Evolutionary conservation across 768 basidiomycete genomes (phyloP), one percentile per base, ranked within the genome.

Genomic region (Suillus cothurnatus): DNA sequence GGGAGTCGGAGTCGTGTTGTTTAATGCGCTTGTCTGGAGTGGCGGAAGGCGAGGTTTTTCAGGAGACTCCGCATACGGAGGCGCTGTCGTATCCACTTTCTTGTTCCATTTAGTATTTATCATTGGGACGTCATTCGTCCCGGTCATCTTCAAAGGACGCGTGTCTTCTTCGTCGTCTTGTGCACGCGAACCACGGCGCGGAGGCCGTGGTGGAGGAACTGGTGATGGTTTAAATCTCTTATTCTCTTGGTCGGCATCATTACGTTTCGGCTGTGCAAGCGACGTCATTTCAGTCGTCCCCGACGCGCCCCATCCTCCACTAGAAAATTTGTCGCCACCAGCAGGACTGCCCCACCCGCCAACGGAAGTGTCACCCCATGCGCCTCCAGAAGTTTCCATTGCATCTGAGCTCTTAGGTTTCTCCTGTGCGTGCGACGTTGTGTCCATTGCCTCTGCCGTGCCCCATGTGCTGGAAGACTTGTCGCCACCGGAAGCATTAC

Each of bases 51-150:
- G 39, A 59, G 39, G 26, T 59, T 21, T 41, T 28, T 41, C 57
- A 28, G 23, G 17, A 19, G 28, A 4, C 58, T 28, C 58, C 39
- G 1, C 19, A 59, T 21, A 19, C 12, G 28, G 12, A 6, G 39
- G 26, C 9, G 17, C 28, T n/a, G 26, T 21, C 19, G 39, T n/a
- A 8, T 41, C 19, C 39, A 7, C 11, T 31, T 63, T 66, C 55
- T 67, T 67, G 66, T 68, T 65, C 62, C 61, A 67, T 59, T 56
- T 76, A 36, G 19, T 67, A 5, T 45, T 21, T 8, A 64, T 39
- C 9, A 76, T 41, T 1, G 70, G 68, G 32, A 71, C 69, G 52
- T 61, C 56, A 43, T 75, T 78, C 28, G 75, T 72, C 31, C 75
- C 73, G 4, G 72, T 63, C 4, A 63, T 66, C 50, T 69, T 73